phyloP scores from a whole-genome alignment of 768 basidiomycete genomes.

The Harrya chromipes region DNA sequence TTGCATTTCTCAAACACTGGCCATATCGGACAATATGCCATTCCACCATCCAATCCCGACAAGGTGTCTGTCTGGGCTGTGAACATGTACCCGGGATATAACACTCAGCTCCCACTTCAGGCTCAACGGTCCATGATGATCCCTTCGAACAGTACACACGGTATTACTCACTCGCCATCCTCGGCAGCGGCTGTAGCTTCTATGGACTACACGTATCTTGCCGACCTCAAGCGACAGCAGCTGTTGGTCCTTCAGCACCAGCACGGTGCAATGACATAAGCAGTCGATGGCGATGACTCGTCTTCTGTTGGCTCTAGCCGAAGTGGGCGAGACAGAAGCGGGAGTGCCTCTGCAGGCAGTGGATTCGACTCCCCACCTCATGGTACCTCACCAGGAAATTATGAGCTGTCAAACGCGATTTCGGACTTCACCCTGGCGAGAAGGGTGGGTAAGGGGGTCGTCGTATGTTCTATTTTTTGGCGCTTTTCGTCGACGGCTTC shows the following conservation, averaged over 20 bases:
- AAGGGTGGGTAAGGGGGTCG: constrained; percentile 14
- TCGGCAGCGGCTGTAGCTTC: constrained; percentile 11
- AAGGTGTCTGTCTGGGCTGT: constrained; percentile 32
- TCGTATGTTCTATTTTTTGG: constrained; percentile 7
- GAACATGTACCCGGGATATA: constrained; percentile 29
- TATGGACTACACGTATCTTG: constrained; percentile 23
- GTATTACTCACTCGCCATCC: constrained; percentile 19
- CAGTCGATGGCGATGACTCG: constrained; percentile 37
- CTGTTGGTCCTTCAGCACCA: constrained; percentile 33
- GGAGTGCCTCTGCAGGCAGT: constrained; percentile 36
- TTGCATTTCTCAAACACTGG: constrained; percentile 26
- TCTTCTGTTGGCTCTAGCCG: constrained; percentile 38
- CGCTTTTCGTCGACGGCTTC: constrained; percentile 1
- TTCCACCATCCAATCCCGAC: constrained; percentile 19
- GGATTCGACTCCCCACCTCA: constrained; percentile 32
- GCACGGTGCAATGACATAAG: constrained; percentile 19
- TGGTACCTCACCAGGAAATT: constrained; percentile 29
- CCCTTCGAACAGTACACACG: constrained; percentile 41
- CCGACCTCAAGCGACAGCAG: constrained; percentile 28
- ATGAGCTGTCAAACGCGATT: constrained; percentile 34
- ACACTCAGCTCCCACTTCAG: constrained; percentile 25
- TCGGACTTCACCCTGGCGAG: constrained; percentile 26
- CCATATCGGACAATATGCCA: constrained; percentile 21
- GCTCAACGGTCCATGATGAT: constrained; percentile 39
- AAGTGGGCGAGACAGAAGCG: constrained; percentile 33